Conservation (phyloP, 768 basidiomycete species). For the Phlebiopsis flavidoalba region DNA sequence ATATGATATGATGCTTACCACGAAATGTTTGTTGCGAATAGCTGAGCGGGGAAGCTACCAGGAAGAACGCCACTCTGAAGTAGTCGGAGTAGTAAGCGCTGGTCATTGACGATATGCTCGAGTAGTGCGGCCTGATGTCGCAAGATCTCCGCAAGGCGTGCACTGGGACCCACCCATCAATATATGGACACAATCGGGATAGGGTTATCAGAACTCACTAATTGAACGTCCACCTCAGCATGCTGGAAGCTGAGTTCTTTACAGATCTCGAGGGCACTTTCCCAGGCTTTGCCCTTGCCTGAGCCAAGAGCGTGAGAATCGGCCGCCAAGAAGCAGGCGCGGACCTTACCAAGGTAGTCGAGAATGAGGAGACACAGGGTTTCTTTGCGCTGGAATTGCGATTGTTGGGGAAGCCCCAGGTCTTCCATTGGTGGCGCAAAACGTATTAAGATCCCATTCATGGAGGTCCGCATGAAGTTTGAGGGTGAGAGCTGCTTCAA, state of each 20-base stretch:
- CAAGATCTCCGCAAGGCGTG: slow-evolving; percentile 79
- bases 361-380: slow-evolving; percentile 86
- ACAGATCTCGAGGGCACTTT: slow-evolving; percentile 88
- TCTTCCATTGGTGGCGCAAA: slow-evolving; percentile 85
- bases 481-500: slow-evolving; percentile 89
- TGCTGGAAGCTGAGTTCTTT: slow-evolving; percentile 89
- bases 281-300: slow-evolving; percentile 98
- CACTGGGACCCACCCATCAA: slow-evolving; percentile 34
- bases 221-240: slow-evolving; percentile 83
- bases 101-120: slow-evolving; percentile 79
- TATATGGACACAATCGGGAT: background rate
- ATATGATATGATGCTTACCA: slow-evolving; percentile 44
- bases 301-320: slow-evolving; percentile 5
- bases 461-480: slow-evolving; percentile 93
- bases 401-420: slow-evolving; percentile 85
- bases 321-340: slow-evolving; percentile 1
- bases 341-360: slow-evolving; percentile 79
- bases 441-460: slow-evolving; percentile 80
- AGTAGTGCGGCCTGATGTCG: slow-evolving; percentile 82
- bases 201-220: slow-evolving; percentile 48
- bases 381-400: slow-evolving; percentile 91
- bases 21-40: slow-evolving; percentile 85
- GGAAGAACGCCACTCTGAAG: slow-evolving; percentile 91
- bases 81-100: slow-evolving; percentile 89
- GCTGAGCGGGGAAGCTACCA: slow-evolving; percentile 86